phyloP scores from a whole-genome alignment of 305 asterid species.

The Rubia balearica region DNA sequence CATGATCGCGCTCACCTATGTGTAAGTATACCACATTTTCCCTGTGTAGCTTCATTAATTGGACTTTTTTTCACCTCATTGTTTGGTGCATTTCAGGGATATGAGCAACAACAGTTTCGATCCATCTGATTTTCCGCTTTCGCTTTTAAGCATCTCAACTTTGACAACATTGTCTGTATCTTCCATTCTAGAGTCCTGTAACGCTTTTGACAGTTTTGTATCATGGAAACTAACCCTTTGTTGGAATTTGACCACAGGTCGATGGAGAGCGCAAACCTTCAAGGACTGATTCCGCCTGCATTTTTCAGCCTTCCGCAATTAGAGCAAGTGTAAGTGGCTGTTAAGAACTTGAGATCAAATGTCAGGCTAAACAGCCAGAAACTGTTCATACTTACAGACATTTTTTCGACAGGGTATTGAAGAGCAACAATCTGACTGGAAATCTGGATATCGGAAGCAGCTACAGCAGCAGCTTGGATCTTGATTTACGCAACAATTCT shows the following conservation, averaged over 20 bases:
- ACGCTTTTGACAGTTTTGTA: background rate
- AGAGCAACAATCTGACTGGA: slow-evolving; percentile 59
- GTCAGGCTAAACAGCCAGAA: background rate
- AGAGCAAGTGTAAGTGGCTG: slow-evolving; percentile 59
- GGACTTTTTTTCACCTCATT: background rate
- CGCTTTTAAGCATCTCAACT: slow-evolving; percentile 55
- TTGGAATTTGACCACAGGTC: slow-evolving; percentile 32
- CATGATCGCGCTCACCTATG: slow-evolving; percentile 40
- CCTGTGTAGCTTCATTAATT: background rate
- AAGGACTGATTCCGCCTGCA: slow-evolving; percentile 50
- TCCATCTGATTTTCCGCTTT: slow-evolving; percentile 51
- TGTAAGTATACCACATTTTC: slow-evolving; percentile 39
- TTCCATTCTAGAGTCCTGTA: slow-evolving; percentile 9
- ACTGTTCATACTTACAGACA: slow-evolving; percentile 1
- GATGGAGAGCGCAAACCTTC: slow-evolving; percentile 56
- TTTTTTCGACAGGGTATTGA: slow-evolving; percentile 40
- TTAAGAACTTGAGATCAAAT: background rate
- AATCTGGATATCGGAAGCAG: slow-evolving; percentile 56
- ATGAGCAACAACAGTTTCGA: slow-evolving; percentile 79
- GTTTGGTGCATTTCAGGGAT: slow-evolving; percentile 58
- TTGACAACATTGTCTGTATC: slow-evolving; percentile 69
- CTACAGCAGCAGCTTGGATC: slow-evolving; percentile 47
- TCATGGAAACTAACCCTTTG: slow-evolving; percentile 12
- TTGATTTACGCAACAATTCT: slow-evolving; percentile 62
- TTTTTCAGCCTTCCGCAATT: slow-evolving; percentile 57